These are phyloP conservation scores for Cyberlindnera japonica DNA, from an alignment of 805 yeast genomes.

Conservation along the genomic window DNA sequence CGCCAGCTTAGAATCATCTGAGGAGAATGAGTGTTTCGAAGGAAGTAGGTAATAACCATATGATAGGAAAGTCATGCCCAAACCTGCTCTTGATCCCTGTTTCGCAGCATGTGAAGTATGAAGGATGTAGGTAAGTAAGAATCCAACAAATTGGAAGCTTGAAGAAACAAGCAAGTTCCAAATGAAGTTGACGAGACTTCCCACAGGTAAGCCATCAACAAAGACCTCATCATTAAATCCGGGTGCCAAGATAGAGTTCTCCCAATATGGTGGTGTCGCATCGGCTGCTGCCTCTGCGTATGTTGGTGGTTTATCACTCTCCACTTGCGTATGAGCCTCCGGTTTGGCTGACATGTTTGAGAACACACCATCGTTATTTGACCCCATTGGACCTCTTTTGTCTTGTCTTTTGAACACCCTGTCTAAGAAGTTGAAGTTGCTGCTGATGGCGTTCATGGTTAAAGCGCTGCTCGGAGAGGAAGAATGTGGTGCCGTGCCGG, in stretches of 20 bases:
- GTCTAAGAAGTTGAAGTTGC: conserved; percentile 38
- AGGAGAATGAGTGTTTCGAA: conserved; percentile 28
- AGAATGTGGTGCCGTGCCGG: background rate
- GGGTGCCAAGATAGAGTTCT: conserved; percentile 75
- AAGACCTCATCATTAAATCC: conserved; percentile 80
- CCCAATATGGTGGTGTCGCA: conserved; percentile 96
- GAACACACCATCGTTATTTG: conserved; percentile 81
- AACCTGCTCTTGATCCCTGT: conserved; percentile 89
- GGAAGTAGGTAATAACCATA: conserved; percentile 62
- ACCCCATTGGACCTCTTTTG: conserved; percentile 14
- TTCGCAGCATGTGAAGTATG: conserved; percentile 98
- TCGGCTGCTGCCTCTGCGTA: conserved; percentile 96
- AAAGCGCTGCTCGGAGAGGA: background rate
- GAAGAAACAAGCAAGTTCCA: conserved; percentile 89
- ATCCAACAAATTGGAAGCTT: conserved; percentile 94
- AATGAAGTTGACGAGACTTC: conserved; percentile 77
- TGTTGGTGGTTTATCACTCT: conserved; percentile 67
- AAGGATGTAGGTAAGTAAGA: conserved; percentile 79
- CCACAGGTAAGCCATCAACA: conserved; percentile 95
- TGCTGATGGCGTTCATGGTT: conserved; percentile 27
- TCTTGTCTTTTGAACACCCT: conserved; percentile 29
- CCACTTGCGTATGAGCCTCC: conserved; percentile 35
- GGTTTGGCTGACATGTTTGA: conserved; percentile 91
- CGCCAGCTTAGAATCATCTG: conserved; percentile 21
- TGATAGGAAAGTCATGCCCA: conserved; percentile 78